Evolutionary conservation across 2,329 filamentous ascomycete species (phyloP), one percentile per base, ranked within the genome.

Genomic region (Pseudogymnoascus sp.): DNA sequence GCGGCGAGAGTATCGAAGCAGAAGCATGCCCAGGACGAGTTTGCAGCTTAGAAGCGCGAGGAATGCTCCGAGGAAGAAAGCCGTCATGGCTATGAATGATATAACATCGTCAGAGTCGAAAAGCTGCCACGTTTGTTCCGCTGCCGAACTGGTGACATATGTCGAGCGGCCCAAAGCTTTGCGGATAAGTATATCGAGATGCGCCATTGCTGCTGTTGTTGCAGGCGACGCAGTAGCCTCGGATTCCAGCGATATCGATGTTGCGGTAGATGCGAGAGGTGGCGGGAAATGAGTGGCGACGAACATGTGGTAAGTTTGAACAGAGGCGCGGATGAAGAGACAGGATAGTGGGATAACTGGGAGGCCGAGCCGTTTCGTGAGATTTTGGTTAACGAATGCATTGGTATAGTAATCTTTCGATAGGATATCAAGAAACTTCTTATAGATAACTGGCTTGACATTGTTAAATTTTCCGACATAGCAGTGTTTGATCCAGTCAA

Each of bases 391-490:
- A 11, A 87, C 86, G 71, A 99, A 99, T 2, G 93, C 88, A 71
- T 97, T 93, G 0, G 92, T 93, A 72, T 99, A 99, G 75, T 99
- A 99, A 73, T 99, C 94, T 74, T 97, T 97, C 66, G 92, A 92
- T 6, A 99, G 78, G 4, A 99, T 90, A 70, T 99, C 95, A 14
- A 97, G 82, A 71, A 94, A 96, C 22, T 92, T 86, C 59, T 86
- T 84, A 73, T 99, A 99, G 61, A 99, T 89, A 6, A 83, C 85
- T 2, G 94, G 94, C 65, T 94, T 93, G 67, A 92, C 92, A 68
- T 96, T 96, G 79, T 99, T 99, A 78, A 99, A 99, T 72, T 99
- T 99, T 72, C 87, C 92, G 72, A 99, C 95, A 72, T 97, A 99
- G 20, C 91, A 91, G 71, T 99, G 95, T 74, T 99, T 99, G 73